Conservation (phyloP, 1,284 basidiomycete species). For the Golubevia pallescens region DNA sequence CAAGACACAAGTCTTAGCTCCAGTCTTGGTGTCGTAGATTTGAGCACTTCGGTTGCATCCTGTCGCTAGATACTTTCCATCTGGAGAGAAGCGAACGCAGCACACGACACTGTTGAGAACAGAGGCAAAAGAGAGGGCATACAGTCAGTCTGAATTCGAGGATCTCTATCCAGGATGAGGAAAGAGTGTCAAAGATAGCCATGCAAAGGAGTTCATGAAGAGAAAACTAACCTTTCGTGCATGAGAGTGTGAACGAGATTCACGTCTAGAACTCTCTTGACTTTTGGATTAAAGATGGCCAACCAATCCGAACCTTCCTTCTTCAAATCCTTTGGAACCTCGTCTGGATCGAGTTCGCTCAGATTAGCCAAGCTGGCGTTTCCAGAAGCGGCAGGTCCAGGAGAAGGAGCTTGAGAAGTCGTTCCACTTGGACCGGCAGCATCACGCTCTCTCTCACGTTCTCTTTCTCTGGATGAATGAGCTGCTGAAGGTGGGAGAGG, state of each 20-base stretch:
- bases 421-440: conserved; percentile 13
- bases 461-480: conserved; percentile 13
- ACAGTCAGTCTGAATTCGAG: no score
- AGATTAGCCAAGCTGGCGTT: no score
- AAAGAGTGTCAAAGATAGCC: not conserved
- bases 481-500: conserved; percentile 31
- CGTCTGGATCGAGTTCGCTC: conserved; percentile 68
- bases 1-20: conserved; percentile 73
- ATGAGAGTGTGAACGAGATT: conserved; percentile 84
- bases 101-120: conserved; percentile 76
- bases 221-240: conserved; percentile 75
- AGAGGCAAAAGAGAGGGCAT: conserved; percentile 10
- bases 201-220: no score
- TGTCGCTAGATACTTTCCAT: conserved; percentile 85
- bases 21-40: conserved; percentile 86
- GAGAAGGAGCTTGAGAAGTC: conserved; percentile 19
- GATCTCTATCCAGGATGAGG: conserved; percentile 1
- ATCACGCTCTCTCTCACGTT: conserved; percentile 16
- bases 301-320: conserved; percentile 94
- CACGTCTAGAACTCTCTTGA: conserved; percentile 83
- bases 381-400: conserved; percentile 27
- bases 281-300: conserved; percentile 87
- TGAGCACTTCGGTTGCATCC: conserved; percentile 89
- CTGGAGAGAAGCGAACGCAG: conserved; percentile 86
- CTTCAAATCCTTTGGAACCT: conserved; percentile 69